phyloP scores from a whole-genome alignment of 768 basidiomycete species.

The Mycena alexandri region DNA sequence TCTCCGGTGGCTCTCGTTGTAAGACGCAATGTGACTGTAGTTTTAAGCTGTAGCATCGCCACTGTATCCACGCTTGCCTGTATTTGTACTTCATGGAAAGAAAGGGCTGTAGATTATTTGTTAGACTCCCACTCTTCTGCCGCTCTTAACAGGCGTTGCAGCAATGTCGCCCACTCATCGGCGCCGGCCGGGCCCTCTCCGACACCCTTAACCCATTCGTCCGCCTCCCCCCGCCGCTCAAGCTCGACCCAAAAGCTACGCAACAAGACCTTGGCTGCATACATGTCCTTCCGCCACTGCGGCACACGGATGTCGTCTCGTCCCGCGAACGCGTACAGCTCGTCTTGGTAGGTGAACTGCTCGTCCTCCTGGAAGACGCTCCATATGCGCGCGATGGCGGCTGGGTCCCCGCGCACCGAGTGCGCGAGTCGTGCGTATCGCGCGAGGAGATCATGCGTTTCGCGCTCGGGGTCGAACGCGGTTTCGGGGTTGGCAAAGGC shows the following conservation, averaged over 20 bases:
- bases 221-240: conserved; percentile 68
- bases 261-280: conserved; percentile 59
- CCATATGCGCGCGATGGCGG: conserved; percentile 67
- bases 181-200: conserved; percentile 59
- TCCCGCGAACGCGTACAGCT: conserved; percentile 63
- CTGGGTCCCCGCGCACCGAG: conserved; percentile 48
- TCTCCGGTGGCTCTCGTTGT: conserved; percentile 72
- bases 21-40: conserved; percentile 59
- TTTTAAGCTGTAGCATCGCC: conserved; percentile 44
- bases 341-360: conserved; percentile 79
- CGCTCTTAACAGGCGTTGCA: conserved; percentile 50
- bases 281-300: conserved; percentile 72
- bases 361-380: conserved; percentile 61
- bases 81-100: conserved; percentile 57
- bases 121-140: conserved; percentile 41
- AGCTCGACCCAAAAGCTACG: conserved; percentile 70
- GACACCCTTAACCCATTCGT: conserved; percentile 72
- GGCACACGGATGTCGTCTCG: conserved; percentile 51
- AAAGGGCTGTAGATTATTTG: conserved; percentile 42
- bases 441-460: conserved; percentile 61
- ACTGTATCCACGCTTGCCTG: conserved; percentile 25
- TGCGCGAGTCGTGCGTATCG: conserved; percentile 60
- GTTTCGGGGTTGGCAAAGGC: conserved; percentile 64
- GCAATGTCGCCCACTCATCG: conserved; percentile 72
- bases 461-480: conserved; percentile 61